Evolutionary conservation across 2,329 filamentous ascomycete species (phyloP), one percentile per base, ranked within the genome.

Genomic region (Elsinoe batatas): DNA sequence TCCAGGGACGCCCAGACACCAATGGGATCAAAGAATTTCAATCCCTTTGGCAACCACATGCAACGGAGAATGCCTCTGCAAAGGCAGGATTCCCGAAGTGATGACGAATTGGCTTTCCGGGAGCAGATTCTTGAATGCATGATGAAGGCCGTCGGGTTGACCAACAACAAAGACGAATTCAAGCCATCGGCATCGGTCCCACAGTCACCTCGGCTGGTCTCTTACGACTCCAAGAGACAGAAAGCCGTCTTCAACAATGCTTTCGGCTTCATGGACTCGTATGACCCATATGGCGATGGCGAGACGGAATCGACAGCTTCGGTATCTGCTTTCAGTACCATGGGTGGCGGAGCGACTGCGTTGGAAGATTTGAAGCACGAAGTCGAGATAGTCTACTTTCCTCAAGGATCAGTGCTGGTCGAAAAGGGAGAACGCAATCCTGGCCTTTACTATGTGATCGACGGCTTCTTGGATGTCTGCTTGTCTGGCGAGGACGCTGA

Each of bases 381-480:
- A 54, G 82, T 97, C 2, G 93, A 98, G 66, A 96, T 98, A 61
- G 93, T 98, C 5, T 97, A 88, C 72, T 98, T 98, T 61, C 91
- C 91, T 0, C 88, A 97, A 68, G 91, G 88, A 2, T 91, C 93
- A 1, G 87, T 98, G 0, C 78, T 98, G 13, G 91, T 98, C 0
- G 93, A 98, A 65, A 91, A 97, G 72, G 91, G 93, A 8, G 93
- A 98, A 68, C 81, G 93, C n/a, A 95, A 94, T 63, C 93, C 93
- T 0, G 93, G 93, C 0, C 70, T 98, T 0, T 98, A 98, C 72
- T 98, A 98, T 70, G 91, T 98, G 2, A 87, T 98, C 50, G 93
- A 98, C 68, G 93, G 93, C 0, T 98, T 98, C 64, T 74, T 98
- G 35, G 93, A 98, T 64, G 91, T 97, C 42, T 90, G 89, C 59